Conservation (phyloP, 2,329 filamentous ascomycete genomes). For the Pseudogymnoascus sp. region DNA sequence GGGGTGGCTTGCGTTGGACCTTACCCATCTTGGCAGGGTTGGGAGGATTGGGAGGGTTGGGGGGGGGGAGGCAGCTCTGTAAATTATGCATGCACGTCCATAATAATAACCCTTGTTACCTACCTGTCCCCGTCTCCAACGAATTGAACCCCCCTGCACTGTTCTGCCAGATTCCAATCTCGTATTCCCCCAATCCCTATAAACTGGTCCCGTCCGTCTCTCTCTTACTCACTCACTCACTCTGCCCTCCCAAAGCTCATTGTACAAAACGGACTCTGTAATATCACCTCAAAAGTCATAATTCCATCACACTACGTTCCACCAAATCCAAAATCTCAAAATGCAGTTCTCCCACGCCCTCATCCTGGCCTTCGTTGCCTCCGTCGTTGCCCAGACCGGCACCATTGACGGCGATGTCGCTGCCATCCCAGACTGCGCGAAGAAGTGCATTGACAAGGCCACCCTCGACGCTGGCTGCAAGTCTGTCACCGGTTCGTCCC, state of each 20-base stretch:
- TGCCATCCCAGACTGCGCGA: neutral
- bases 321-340: neutral
- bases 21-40: constrained; percentile 6
- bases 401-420: neutral
- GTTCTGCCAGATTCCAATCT: neutral
- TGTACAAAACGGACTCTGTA: neutral
- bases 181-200: neutral
- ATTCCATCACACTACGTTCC: neutral
- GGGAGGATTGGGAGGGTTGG: too few relatives aligned
- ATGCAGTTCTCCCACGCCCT: neutral
- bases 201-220: neutral
- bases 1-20: neutral
- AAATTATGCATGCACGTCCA: neutral
- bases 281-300: neutral
- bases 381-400: neutral
- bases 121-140: neutral
- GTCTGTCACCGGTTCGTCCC: neutral
- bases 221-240: too few relatives aligned
- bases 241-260: neutral
- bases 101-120: neutral
- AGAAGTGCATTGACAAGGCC: neutral
- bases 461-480: neutral
- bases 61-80: too few relatives aligned
- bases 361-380: neutral
- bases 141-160: neutral